Evolutionary conservation across 192 early-diverging fungal species (phyloP).

Genomic region (Dimargaris verticillata): DNA sequence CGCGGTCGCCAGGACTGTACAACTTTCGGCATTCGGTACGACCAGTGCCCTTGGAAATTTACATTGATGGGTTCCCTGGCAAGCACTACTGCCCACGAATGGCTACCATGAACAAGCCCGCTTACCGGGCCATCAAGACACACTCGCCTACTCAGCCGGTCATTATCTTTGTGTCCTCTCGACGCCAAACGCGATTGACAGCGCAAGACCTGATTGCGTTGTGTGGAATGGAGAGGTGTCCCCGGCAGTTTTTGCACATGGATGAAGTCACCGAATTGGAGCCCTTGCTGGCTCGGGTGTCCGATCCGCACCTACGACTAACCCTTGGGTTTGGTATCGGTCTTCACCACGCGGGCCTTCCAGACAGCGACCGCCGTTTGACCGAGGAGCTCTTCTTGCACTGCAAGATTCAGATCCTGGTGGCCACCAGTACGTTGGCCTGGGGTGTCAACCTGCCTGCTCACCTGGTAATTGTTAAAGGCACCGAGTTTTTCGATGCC

Average conservation of each 20-base stretch:
- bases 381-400: conserved; percentile 89
- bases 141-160: conserved; percentile 89
- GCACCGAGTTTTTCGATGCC: conserved; percentile 93
- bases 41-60: conserved; percentile 91
- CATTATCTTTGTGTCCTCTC: conserved; percentile 95
- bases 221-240: conserved; percentile 85
- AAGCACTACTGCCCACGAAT: conserved; percentile 96
- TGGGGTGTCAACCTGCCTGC: conserved; percentile 98
- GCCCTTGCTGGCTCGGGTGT: conserved; percentile 43
- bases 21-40: conserved; percentile 96
- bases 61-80: conserved; percentile 92
- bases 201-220: conserved; percentile 90
- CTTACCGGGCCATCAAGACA: conserved; percentile 82
- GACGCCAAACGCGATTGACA: conserved; percentile 89
- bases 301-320: conserved; percentile 62
- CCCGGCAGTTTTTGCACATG: conserved; percentile 76
- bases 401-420: conserved; percentile 88
- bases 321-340: conserved; percentile 91
- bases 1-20: conserved; percentile 51
- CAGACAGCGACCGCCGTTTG: conserved; percentile 67
- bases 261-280: conserved; percentile 57
- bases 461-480: conserved; percentile 93
- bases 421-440: conserved; percentile 88
- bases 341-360: conserved; percentile 89
- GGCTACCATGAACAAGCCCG: conserved; percentile 98